A percentile compares a stretch with the other conserved stretches of the same genome.
These are phyloP conservation scores for Globisporangium echinulatum DNA, from an alignment of 352 stramenopile genomes.

Conservation along the genomic window DNA sequence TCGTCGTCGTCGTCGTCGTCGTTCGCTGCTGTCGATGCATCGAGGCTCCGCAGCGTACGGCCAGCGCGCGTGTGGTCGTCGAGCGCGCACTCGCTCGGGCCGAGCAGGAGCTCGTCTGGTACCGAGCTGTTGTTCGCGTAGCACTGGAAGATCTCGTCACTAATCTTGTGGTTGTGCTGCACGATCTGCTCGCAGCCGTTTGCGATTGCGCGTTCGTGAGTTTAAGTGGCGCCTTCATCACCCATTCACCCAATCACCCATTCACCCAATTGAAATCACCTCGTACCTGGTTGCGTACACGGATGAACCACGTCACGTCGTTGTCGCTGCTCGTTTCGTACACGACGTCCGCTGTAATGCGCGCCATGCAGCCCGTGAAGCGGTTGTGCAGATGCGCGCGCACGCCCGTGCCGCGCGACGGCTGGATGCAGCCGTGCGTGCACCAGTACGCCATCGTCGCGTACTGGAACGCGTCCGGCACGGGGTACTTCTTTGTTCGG, in stretches of 20 bases:
- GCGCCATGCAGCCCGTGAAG: slow-evolving; percentile 68
- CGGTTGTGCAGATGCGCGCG: slow-evolving; percentile 70
- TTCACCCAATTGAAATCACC: background rate
- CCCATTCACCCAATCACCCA: too few species aligned
- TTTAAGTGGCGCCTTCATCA: background rate
- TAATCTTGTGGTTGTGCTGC: slow-evolving; percentile 73
- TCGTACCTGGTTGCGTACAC: slow-evolving; percentile 65
- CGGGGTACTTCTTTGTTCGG: slow-evolving; percentile 60
- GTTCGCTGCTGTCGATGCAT: slow-evolving; percentile 12
- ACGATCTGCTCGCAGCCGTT: slow-evolving; percentile 34
- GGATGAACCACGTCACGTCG: slow-evolving; percentile 56
- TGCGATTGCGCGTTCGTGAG: background rate
- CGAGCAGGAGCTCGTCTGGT: slow-evolving; percentile 60
- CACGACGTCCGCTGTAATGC: slow-evolving; percentile 70
- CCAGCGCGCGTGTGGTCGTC: background rate
- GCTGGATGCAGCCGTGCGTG: slow-evolving; percentile 77
- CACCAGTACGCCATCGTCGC: slow-evolving; percentile 84
- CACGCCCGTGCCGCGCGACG: slow-evolving; percentile 61
- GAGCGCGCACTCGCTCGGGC: slow-evolving; percentile 10
- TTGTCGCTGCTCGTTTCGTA: slow-evolving; percentile 46
- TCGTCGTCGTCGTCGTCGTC: background rate
- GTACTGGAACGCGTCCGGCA: slow-evolving; percentile 71
- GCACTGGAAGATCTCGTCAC: slow-evolving; percentile 70
- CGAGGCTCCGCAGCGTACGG: slow-evolving; percentile 2
- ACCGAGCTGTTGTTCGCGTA: slow-evolving; percentile 80